Percentiles rank a stretch among this genome's conserved stretches.
These are phyloP conservation scores for Boletus hoseneyae DNA, from an alignment of 1,284 basidiomycete species.

Conservation along the genomic window DNA sequence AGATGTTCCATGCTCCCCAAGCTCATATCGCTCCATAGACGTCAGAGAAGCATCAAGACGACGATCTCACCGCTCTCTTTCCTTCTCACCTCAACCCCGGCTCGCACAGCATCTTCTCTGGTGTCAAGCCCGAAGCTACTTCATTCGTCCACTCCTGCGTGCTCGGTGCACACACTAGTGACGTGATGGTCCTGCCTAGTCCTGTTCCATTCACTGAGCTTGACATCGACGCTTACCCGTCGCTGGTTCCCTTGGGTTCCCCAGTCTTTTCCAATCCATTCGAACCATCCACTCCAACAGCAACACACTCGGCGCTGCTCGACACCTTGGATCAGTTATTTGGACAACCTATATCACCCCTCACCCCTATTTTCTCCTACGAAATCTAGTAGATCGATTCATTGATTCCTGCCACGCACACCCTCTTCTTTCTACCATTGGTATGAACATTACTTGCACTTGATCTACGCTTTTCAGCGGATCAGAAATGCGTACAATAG, in stretches of 20 bases:
- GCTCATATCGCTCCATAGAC: slow-evolving; percentile 19
- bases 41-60: not conserved
- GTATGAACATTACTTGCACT: not conserved
- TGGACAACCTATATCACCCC: slow-evolving; percentile 26
- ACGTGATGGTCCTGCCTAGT: slow-evolving; percentile 1
- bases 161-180: slow-evolving; percentile 17
- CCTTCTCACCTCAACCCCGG: slow-evolving; percentile 28
- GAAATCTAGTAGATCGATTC: slow-evolving; percentile 17
- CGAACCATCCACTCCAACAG: slow-evolving; percentile 13
- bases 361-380: slow-evolving; percentile 12
- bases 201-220: slow-evolving; percentile 11
- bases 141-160: slow-evolving; percentile 29
- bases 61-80: slow-evolving; percentile 1
- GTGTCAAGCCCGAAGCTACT: slow-evolving; percentile 31
- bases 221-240: slow-evolving; percentile 9
- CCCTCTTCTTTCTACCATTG: not conserved
- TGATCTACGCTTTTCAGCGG: not conserved
- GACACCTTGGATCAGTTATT: slow-evolving; percentile 30
- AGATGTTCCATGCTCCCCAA: not conserved
- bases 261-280: slow-evolving; percentile 33
- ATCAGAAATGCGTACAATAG: slow-evolving; percentile 9
- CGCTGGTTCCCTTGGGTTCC: slow-evolving; percentile 18
- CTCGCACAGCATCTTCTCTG: slow-evolving; percentile 23
- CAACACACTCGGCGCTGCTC: slow-evolving; percentile 15
- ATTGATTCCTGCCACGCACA: not conserved